phyloP scores from a whole-genome alignment of 352 stramenopile genomes.

The Bremia lactucae region DNA sequence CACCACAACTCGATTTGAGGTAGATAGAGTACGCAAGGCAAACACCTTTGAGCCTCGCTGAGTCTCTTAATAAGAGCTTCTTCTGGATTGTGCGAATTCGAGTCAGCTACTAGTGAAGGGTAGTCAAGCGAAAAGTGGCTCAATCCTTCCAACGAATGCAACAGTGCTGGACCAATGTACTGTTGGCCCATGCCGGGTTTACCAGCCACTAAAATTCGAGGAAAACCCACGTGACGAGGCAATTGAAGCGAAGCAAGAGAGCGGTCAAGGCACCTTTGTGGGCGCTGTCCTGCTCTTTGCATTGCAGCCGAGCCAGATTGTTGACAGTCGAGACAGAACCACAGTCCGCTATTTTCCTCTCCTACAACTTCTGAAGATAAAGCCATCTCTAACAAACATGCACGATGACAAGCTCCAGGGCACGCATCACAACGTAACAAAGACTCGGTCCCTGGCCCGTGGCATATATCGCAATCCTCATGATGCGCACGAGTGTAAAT shows the following conservation, averaged over 20 bases:
- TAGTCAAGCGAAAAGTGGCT: constrained; percentile 77
- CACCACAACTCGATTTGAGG: constrained; percentile 72
- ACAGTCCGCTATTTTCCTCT: constrained; percentile 10
- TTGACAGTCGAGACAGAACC: constrained; percentile 54
- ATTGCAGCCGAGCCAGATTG: constrained; percentile 14
- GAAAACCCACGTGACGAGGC: constrained; percentile 47
- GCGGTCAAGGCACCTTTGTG: constrained; percentile 17
- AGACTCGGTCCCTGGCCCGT: constrained; percentile 46
- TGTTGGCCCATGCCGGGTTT: constrained; percentile 59
- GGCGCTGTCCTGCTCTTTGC: constrained; percentile 2
- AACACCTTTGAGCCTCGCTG: constrained; percentile 59
- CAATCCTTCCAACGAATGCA: constrained; percentile 68
- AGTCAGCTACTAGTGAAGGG: constrained; percentile 58
- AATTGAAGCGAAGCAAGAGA: constrained; percentile 28
- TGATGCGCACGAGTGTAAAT: constrained; percentile 57
- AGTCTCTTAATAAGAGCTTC: constrained; percentile 72
- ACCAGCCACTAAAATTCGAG: constrained; percentile 57
- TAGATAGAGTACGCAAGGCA: constrained; percentile 72
- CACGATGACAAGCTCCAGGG: constrained; percentile 44
- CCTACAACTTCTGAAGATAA: constrained; percentile 5
- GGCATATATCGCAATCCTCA: constrained; percentile 60
- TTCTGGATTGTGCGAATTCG: constrained; percentile 49
- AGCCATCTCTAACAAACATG: constrained; percentile 23
- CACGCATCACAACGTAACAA: constrained; percentile 54
- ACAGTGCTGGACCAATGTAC: constrained; percentile 45